Evolutionary conservation across 2,329 filamentous ascomycete species (phyloP), one percentile per base, ranked within the genome.

Genomic region (Paecilomyces dactylethromorphus): DNA sequence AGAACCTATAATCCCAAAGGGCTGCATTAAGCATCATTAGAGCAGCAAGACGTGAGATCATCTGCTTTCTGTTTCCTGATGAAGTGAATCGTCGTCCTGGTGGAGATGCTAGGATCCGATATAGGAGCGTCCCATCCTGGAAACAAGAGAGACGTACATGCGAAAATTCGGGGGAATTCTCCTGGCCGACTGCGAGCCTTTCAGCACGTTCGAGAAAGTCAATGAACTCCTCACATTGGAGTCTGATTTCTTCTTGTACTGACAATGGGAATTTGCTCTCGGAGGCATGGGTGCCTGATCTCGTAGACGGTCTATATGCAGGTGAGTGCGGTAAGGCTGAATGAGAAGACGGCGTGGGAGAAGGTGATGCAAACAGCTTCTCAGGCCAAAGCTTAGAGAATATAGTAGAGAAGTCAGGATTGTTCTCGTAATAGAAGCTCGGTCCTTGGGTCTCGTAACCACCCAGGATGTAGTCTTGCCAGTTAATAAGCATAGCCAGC

Each of bases 401-500:
- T 13, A 53, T 31, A 39, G 56, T 56, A 15, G 60, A 53, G n/a
- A 55, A 18, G 3, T 59, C 58, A 13, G 61, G 59, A 15, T 66
- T 57, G 53, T 65, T 59, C 55, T 75, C 70, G 55, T 71, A 75
- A 58, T 68, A 71, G 55, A 76, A 75, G 45, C 68, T 71, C 1
- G 67, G 64, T 5, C 67, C 68, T 12, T 70, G 64, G 1, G 68
- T 69, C 57, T 75, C 70, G 61, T 75, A 76, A 1, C 75, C 74
- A 0, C 72, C 70, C 50, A 76, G 66, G 32, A 74, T 74, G 59
- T 76, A 76, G 61, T 76, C 74, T 59, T 73, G 71, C 74, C 74
- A 76, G 56, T 77, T 75, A 51, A 76, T 75, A 54, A 77, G 60
- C 71, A 74, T 76, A 3, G 69, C 72, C 50, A 76, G 61, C 21